Evolutionary conservation across 169 alveolate genomes (phyloP).

Genomic region (Cyclospora cayetanensis): DNA sequence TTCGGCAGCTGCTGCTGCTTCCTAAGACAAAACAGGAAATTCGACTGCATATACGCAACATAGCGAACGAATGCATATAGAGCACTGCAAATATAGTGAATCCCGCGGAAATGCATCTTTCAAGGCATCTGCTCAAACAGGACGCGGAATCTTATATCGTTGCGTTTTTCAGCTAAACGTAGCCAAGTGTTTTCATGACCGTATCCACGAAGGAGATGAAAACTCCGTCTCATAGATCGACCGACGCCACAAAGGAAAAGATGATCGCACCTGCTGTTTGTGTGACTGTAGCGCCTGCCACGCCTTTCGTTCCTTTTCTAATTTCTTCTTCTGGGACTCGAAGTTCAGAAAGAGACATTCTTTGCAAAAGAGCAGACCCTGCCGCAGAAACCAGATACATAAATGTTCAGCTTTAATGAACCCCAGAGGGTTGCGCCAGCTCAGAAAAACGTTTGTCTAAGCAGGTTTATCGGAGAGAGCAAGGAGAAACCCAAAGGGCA

Average conservation of each 20-base stretch:
- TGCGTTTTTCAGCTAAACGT: too few relatives aligned
- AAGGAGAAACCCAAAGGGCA: neutral
- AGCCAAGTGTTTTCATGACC: too few relatives aligned
- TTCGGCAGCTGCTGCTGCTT: constrained; percentile 50
- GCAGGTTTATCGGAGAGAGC: too few relatives aligned
- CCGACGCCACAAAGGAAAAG: too few relatives aligned
- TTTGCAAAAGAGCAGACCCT: constrained; percentile 94
- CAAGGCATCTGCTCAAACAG: too few relatives aligned
- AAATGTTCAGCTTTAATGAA: neutral
- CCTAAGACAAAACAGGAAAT: neutral
- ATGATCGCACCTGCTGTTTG: constrained; percentile 55
- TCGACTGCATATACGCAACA: neutral
- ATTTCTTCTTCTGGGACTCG: constrained; percentile 85
- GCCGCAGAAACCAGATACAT: neutral
- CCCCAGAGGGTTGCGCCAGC: too few relatives aligned
- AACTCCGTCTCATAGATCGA: too few relatives aligned
- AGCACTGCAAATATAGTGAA: too few relatives aligned
- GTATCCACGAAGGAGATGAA: too few relatives aligned
- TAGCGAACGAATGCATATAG: neutral
- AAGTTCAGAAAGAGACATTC: constrained; percentile 91
- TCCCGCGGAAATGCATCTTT: too few relatives aligned
- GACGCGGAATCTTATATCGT: too few relatives aligned
- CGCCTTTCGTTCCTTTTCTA: neutral
- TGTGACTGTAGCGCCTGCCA: constrained; percentile 49
- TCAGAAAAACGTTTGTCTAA: too few relatives aligned